Conservation (phyloP, 805 yeast species). For the Dipodascus geniculatus region DNA sequence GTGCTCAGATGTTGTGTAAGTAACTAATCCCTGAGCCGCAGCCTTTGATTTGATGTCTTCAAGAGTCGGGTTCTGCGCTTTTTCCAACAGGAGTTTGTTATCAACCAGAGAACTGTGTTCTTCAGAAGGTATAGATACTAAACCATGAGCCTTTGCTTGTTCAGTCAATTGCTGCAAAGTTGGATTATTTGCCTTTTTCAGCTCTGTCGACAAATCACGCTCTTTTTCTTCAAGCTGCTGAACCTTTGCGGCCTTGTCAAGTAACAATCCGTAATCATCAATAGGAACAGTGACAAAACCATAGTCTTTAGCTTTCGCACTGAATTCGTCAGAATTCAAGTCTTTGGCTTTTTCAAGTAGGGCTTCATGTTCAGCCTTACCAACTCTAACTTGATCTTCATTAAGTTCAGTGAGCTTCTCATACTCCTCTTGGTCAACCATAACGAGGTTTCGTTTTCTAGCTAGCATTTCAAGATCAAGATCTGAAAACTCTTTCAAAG, state of each 20-base stretch:
- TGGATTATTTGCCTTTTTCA: slow-evolving; percentile 5
- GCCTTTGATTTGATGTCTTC: slow-evolving; percentile 10
- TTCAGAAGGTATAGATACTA: slow-evolving; percentile 13
- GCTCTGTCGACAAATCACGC: not conserved
- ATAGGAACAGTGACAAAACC: slow-evolving; percentile 12
- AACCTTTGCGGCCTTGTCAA: slow-evolving; percentile 15
- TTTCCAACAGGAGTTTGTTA: slow-evolving; percentile 6
- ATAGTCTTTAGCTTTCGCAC: not conserved
- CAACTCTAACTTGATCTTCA: slow-evolving; percentile 3
- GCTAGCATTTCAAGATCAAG: slow-evolving; percentile 17
- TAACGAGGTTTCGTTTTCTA: slow-evolving; percentile 15
- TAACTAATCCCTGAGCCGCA: slow-evolving; percentile 5
- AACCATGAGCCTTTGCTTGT: slow-evolving; percentile 14
- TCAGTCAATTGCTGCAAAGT: slow-evolving; percentile 9
- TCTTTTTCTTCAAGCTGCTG: too few relatives aligned
- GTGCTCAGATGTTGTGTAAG: slow-evolving; percentile 8
- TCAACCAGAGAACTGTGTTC: slow-evolving; percentile 12
- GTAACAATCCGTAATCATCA: slow-evolving; percentile 7
- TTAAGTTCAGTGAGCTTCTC: slow-evolving; percentile 8
- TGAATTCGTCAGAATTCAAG: slow-evolving; percentile 18
- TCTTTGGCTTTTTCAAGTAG: slow-evolving; percentile 13
- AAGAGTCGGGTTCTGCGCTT: slow-evolving; percentile 10
- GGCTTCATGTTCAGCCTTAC: slow-evolving; percentile 1
- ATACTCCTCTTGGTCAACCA: slow-evolving; percentile 15
- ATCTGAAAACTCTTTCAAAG: slow-evolving; percentile 17